Conservation (phyloP, 768 basidiomycete genomes). For the Lentinula guzmanii region DNA sequence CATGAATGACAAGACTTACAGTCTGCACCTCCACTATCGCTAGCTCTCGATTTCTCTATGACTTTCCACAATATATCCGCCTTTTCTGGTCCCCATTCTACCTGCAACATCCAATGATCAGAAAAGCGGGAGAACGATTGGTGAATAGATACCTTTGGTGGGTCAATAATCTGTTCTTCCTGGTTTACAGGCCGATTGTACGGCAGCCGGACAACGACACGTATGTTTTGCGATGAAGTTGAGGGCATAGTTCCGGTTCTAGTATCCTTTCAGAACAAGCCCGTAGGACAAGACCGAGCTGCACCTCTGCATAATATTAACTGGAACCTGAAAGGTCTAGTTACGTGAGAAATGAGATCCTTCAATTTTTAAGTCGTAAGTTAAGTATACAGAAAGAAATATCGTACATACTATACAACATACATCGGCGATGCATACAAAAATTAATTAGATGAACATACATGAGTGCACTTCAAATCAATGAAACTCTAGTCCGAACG, state of each 20-base stretch:
- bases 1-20: slow-evolving; percentile 43
- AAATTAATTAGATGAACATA: neutral
- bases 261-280: neutral
- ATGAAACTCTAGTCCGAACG: slow-evolving; percentile 68
- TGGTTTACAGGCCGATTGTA: slow-evolving; percentile 72
- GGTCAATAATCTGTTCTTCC: slow-evolving; percentile 36
- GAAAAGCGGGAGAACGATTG: slow-evolving; percentile 1
- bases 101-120: slow-evolving; percentile 34
- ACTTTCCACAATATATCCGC: slow-evolving; percentile 85
- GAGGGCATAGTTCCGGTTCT: slow-evolving; percentile 20
- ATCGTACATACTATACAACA: neutral
- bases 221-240: slow-evolving; percentile 34
- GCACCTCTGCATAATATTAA: neutral
- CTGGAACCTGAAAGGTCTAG: neutral
- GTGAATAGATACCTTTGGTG: slow-evolving; percentile 45
- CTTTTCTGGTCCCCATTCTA: slow-evolving; percentile 82
- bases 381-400: too few species aligned
- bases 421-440: neutral
- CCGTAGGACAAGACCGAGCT: neutral
- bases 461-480: slow-evolving; percentile 45
- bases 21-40: slow-evolving; percentile 70
- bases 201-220: slow-evolving; percentile 76
- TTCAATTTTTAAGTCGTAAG: too few species aligned
- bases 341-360: neutral
- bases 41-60: slow-evolving; percentile 70